Evolutionary conservation across 257 asterid species (phyloP).

Genomic region (Gentiana dahurica): DNA sequence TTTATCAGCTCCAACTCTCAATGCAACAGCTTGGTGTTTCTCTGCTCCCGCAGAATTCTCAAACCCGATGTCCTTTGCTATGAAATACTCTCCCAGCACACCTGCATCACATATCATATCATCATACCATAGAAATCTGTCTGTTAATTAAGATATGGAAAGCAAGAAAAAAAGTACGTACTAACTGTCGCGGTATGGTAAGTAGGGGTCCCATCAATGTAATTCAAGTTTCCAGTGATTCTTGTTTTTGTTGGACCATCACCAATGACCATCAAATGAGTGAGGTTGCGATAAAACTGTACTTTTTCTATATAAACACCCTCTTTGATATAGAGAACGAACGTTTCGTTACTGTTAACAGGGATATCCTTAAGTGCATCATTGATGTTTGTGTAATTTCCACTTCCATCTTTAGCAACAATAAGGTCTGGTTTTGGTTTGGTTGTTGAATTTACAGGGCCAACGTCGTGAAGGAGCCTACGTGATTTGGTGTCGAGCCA

Average conservation of each 20-base stretch:
- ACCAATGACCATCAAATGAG: constrained; percentile 34
- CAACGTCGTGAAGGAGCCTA: constrained; percentile 14
- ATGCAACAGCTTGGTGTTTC: constrained; percentile 77
- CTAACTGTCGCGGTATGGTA: constrained; percentile 45
- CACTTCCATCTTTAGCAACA: constrained; percentile 18
- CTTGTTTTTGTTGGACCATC: constrained; percentile 60
- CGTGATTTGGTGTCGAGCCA: constrained; percentile 34
- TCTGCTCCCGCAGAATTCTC: constrained; percentile 73
- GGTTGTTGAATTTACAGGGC: background rate
- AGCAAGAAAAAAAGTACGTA: constrained; percentile 7
- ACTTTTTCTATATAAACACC: constrained; percentile 47
- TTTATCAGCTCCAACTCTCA: constrained; percentile 63
- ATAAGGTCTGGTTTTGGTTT: constrained; percentile 24
- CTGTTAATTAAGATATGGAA: too few species aligned
- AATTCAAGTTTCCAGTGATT: constrained; percentile 36
- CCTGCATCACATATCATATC: constrained; percentile 26
- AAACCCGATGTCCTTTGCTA: constrained; percentile 63
- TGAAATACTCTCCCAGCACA: constrained; percentile 59
- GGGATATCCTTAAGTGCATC: constrained; percentile 46
- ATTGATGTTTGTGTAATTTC: constrained; percentile 31
- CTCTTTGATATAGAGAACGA: constrained; percentile 41
- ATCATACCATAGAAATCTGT: background rate
- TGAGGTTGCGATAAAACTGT: constrained; percentile 10
- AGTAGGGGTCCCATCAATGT: constrained; percentile 33
- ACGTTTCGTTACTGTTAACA: constrained; percentile 14